Evolutionary conservation across 805 yeast species (phyloP).

Genomic region (Pichia insulana): DNA sequence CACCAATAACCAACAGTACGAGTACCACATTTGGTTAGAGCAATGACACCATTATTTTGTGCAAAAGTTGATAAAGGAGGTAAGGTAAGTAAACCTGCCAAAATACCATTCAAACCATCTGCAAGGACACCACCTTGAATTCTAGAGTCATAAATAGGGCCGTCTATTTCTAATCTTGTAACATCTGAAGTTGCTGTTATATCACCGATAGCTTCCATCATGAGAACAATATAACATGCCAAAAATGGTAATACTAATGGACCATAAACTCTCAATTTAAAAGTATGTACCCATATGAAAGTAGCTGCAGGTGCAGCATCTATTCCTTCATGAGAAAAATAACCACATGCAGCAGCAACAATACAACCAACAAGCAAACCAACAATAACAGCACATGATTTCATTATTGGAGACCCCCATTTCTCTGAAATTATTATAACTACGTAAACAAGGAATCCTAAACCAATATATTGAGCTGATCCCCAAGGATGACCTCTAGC

Average conservation of each 20-base stretch:
- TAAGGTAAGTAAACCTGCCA: conserved; percentile 71
- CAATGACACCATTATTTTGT: conserved; percentile 91
- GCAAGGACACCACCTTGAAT: conserved; percentile 90
- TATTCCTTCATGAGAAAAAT: conserved; percentile 52
- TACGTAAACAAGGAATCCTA: conserved; percentile 75
- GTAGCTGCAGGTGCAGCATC: conserved; percentile 72
- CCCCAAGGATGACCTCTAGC: conserved; percentile 64
- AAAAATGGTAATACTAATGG: conserved; percentile 81
- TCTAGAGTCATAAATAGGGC: conserved; percentile 71
- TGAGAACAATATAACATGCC: conserved; percentile 71
- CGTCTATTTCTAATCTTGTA: conserved; percentile 76
- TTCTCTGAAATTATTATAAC: conserved; percentile 70
- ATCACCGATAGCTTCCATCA: conserved; percentile 94
- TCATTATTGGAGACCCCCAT: conserved; percentile 92
- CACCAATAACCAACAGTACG: conserved; percentile 54
- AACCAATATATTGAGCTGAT: conserved; percentile 75
- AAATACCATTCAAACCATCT: conserved; percentile 68
- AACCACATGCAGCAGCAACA: conserved; percentile 85
- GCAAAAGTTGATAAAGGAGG: conserved; percentile 93
- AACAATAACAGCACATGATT: conserved; percentile 82
- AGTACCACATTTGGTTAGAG: conserved; percentile 86
- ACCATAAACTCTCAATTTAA: conserved; percentile 66
- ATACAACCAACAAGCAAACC: conserved; percentile 85
- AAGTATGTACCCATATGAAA: conserved; percentile 83
- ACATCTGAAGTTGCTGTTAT: conserved; percentile 92